phyloP scores from a whole-genome alignment of 495 filamentous ascomycete species.

The Penicillium fimorum region DNA sequence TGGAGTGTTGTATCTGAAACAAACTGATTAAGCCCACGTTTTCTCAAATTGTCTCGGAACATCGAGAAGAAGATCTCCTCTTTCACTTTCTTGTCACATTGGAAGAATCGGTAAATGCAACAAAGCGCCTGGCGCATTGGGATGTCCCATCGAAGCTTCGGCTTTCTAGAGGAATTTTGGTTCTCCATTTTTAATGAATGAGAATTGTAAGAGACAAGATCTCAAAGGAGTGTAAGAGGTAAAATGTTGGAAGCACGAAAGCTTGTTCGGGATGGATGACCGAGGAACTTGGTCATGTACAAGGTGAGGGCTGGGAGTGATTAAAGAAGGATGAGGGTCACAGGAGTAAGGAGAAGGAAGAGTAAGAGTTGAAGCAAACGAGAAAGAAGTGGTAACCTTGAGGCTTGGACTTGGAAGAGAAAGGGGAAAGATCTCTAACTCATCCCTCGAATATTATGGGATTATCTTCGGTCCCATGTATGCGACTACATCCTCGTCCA shows the following conservation, averaged over 20 bases:
- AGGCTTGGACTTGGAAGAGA: not conserved
- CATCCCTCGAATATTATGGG: not conserved
- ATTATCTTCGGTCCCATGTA: not conserved
- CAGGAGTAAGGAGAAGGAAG: not conserved
- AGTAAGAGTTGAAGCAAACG: not conserved
- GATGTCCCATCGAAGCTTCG: conserved; percentile 22
- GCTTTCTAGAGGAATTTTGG: not conserved
- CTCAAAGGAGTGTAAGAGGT: not conserved
- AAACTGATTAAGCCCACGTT: conserved; percentile 21
- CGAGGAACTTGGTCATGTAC: not conserved
- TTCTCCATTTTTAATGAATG: not conserved
- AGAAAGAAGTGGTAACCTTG: not conserved
- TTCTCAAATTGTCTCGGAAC: conserved; percentile 17
- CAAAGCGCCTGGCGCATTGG: conserved; percentile 28
- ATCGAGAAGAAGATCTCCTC: conserved; percentile 26
- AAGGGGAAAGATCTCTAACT: not conserved
- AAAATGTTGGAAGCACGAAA: not conserved
- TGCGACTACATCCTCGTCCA: not conserved
- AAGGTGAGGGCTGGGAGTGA: not conserved
- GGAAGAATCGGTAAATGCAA: conserved; percentile 30
- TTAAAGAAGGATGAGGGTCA: not conserved
- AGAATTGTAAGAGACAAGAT: not conserved
- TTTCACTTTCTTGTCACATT: conserved; percentile 3
- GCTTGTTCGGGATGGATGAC: too few relatives aligned
- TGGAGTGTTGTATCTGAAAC: conserved; percentile 11